These are phyloP conservation scores for Elongisporangium undulatum DNA, from an alignment of 352 stramenopile genomes.

Conservation along the genomic window DNA sequence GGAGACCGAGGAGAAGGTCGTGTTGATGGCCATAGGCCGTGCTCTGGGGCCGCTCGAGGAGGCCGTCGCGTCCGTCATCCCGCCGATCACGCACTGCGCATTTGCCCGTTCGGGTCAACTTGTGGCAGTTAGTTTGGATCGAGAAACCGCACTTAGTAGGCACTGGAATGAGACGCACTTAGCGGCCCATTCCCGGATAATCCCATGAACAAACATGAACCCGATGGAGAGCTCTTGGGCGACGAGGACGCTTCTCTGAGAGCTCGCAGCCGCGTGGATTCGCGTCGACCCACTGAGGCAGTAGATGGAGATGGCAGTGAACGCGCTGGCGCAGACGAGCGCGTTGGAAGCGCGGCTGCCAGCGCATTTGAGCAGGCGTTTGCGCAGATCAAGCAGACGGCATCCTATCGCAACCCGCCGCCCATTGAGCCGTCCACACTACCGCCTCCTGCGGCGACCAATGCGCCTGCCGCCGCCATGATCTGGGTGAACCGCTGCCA, in stretches of 20 bases:
- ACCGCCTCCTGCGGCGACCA: conserved; percentile 4
- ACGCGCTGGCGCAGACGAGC: neutral
- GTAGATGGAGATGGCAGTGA: neutral
- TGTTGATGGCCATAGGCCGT: conserved; percentile 10
- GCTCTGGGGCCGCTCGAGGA: neutral
- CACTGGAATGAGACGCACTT: neutral
- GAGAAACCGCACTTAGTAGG: neutral
- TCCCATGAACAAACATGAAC: neutral
- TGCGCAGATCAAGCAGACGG: conserved; percentile 44
- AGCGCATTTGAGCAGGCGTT: conserved; percentile 33
- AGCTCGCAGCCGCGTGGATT: neutral
- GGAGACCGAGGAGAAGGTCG: neutral
- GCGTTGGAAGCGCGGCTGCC: neutral
- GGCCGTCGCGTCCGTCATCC: neutral
- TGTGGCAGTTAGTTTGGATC: neutral
- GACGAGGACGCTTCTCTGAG: neutral
- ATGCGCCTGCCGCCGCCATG: conserved; percentile 24
- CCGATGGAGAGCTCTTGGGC: neutral
- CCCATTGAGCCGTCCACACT: neutral
- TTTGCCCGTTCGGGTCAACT: neutral
- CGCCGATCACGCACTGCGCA: neutral
- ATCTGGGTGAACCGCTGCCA: conserved; percentile 84
- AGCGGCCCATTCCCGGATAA: neutral
- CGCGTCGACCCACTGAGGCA: neutral
- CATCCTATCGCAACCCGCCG: conserved; percentile 38